Conservation (phyloP, 192 early-diverging fungal genomes). For the Backusella tuberculispora region DNA sequence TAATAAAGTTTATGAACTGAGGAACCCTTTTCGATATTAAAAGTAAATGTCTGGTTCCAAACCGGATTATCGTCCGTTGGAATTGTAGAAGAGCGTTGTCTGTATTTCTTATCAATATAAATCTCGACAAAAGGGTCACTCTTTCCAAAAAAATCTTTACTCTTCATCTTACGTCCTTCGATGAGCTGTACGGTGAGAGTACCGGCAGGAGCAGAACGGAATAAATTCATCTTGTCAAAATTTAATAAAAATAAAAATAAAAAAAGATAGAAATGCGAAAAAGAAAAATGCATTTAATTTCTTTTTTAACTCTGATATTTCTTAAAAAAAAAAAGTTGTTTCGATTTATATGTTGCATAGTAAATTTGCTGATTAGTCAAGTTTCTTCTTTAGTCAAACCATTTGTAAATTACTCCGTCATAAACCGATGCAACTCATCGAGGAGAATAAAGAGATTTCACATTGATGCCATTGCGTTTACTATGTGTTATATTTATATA, state of each 20-base stretch:
- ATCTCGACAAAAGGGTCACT: conserved; percentile 37
- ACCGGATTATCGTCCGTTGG: conserved; percentile 31
- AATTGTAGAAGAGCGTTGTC: conserved; percentile 23
- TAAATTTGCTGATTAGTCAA: too few species aligned
- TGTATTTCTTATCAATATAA: conserved; percentile 32
- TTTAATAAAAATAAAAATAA: not conserved
- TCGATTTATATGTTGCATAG: too few species aligned
- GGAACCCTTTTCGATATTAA: conserved; percentile 21
- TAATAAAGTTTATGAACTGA: conserved; percentile 40
- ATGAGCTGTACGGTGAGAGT: conserved; percentile 22
- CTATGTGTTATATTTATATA: too few species aligned
- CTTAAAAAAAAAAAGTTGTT: too few species aligned
- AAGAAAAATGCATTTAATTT: not conserved
- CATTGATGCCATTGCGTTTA: too few species aligned
- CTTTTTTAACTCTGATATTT: too few species aligned
- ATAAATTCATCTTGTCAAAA: conserved; percentile 14
- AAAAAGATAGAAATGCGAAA: not conserved
- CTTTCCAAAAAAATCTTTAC: conserved; percentile 26
- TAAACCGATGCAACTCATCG: too few species aligned
- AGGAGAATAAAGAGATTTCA: too few species aligned
- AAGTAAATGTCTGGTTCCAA: conserved; percentile 35
- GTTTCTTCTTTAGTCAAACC: too few species aligned
- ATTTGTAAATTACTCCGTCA: too few species aligned
- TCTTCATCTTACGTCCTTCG: conserved; percentile 32
- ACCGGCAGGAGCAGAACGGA: conserved; percentile 23